A percentile compares a stretch with the other conserved stretches of the same genome.
Conservation (phyloP, 2,329 filamentous ascomycete species). For the Grosmannia penicillata region DNA sequence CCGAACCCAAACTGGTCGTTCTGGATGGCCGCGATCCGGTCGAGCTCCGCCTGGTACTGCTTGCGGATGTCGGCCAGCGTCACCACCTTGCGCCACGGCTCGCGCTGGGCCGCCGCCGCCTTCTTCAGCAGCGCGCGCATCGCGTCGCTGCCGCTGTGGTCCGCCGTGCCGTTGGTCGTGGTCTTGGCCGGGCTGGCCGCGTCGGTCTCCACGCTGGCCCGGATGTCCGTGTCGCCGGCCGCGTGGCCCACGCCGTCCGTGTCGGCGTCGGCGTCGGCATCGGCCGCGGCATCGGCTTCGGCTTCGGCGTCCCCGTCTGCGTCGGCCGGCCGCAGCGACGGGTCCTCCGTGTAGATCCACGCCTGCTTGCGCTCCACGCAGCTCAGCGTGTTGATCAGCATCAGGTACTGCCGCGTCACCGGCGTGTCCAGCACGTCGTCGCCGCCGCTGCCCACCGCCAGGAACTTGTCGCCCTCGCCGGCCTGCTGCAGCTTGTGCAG, state of each 20-base stretch:
- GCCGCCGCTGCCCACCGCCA: conserved; percentile 13
- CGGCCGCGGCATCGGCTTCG: too few species aligned
- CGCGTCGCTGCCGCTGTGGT: conserved; percentile 1
- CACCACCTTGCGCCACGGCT: conserved; percentile 55
- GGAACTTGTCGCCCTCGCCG: conserved; percentile 40
- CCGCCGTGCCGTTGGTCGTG: background rate
- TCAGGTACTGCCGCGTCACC: conserved; percentile 64
- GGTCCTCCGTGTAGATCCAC: conserved; percentile 53
- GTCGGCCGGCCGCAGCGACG: background rate
- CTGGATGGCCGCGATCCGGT: conserved; percentile 75
- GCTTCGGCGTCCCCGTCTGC: conserved; percentile 3
- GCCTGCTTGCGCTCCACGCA: conserved; percentile 71
- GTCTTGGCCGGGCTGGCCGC: background rate
- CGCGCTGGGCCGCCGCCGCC: conserved; percentile 11
- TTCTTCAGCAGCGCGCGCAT: conserved; percentile 14
- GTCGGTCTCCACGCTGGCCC: background rate
- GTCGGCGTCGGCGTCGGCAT: too few species aligned
- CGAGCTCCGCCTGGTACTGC: conserved; percentile 81
- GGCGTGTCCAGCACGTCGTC: conserved; percentile 47
- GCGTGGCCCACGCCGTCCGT: background rate
- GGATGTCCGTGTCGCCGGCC: background rate
- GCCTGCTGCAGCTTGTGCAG: conserved; percentile 46
- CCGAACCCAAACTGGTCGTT: conserved; percentile 76
- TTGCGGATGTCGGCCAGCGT: conserved; percentile 75
- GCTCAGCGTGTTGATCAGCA: conserved; percentile 82